Percentiles rank a stretch among this genome's conserved stretches.
Evolutionary conservation across 2,329 filamentous ascomycete species (phyloP).

Genomic region (Pseudogymnoascus sp.): DNA sequence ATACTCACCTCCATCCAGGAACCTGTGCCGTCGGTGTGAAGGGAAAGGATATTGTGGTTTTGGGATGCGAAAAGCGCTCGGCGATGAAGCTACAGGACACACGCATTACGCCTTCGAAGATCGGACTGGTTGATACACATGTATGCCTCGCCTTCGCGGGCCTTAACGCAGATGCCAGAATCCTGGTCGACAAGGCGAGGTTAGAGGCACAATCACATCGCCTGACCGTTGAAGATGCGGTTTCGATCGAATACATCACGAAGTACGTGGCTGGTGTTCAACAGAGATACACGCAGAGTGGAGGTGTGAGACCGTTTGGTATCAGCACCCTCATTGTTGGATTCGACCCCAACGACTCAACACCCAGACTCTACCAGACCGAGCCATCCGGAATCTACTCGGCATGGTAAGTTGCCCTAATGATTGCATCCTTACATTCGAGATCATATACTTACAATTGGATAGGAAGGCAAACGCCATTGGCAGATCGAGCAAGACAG

Average conservation of each 20-base stretch:
- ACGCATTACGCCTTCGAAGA: slow-evolving; percentile 97
- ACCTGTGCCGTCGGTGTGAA: slow-evolving; percentile 98
- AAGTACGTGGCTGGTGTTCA: slow-evolving; percentile 98
- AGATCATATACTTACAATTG: slow-evolving; percentile 13
- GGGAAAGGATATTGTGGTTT: slow-evolving; percentile 84
- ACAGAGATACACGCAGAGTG: slow-evolving; percentile 97
- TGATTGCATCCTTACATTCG: not conserved
- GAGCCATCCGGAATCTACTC: slow-evolving; percentile 99
- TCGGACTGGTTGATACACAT: slow-evolving; percentile 90
- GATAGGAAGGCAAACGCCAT: slow-evolving; percentile 97
- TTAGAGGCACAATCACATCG: slow-evolving; percentile 96
- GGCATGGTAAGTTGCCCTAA: slow-evolving; percentile 63
- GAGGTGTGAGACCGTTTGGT: slow-evolving; percentile 96
- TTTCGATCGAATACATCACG: slow-evolving; percentile 98
- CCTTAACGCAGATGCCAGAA: slow-evolving; percentile 94
- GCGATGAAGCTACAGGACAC: slow-evolving; percentile 99
- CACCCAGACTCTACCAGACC: slow-evolving; percentile 89
- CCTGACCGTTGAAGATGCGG: slow-evolving; percentile 92
- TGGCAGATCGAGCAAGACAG: slow-evolving; percentile 95
- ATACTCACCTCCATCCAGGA: slow-evolving; percentile 43
- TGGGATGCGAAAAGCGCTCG: slow-evolving; percentile 97
- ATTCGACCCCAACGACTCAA: slow-evolving; percentile 90
- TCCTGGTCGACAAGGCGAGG: slow-evolving; percentile 95
- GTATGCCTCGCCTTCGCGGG: slow-evolving; percentile 96
- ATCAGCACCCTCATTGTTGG: slow-evolving; percentile 97